Percentiles rank a stretch among this genome's conserved stretches.
Conservation (phyloP, 2,329 filamentous ascomycete genomes). For the Zarea fungicola region DNA sequence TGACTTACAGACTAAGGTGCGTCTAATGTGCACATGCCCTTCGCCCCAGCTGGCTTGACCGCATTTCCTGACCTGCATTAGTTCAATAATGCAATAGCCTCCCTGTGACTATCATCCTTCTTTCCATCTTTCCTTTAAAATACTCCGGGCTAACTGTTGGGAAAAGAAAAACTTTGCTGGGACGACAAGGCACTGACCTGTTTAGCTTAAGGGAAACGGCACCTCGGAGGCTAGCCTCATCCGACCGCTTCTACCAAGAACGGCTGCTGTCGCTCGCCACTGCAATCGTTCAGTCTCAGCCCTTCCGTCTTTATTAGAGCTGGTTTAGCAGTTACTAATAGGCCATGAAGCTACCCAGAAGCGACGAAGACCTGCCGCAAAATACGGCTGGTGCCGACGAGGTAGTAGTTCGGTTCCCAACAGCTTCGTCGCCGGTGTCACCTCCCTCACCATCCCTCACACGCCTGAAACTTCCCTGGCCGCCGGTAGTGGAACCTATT, state of each 20-base stretch:
- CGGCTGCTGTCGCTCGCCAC: constrained; percentile 2
- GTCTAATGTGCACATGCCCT: constrained; percentile 6
- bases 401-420: not conserved
- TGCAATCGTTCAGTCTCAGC: not conserved
- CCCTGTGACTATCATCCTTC: not conserved
- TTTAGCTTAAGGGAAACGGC: constrained; percentile 2
- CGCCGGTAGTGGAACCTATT: not conserved
- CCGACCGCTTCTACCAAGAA: not conserved
- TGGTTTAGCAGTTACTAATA: not conserved
- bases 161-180: not conserved
- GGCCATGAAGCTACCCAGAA: not conserved
- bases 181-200: not conserved
- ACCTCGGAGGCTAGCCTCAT: constrained; percentile 9
- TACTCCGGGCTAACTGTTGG: not conserved
- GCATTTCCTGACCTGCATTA: constrained; percentile 7
- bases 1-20: constrained; percentile 4
- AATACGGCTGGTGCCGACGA: not conserved
- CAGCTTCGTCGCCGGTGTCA: not conserved
- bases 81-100: not conserved
- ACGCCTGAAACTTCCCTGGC: not conserved
- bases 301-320: not conserved
- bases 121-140: not conserved
- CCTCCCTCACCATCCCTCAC: not conserved
- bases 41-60: constrained; percentile 8
- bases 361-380: not conserved